phyloP scores from a whole-genome alignment of 31 red algal species.

The Odonthalia washingtoniensis region DNA sequence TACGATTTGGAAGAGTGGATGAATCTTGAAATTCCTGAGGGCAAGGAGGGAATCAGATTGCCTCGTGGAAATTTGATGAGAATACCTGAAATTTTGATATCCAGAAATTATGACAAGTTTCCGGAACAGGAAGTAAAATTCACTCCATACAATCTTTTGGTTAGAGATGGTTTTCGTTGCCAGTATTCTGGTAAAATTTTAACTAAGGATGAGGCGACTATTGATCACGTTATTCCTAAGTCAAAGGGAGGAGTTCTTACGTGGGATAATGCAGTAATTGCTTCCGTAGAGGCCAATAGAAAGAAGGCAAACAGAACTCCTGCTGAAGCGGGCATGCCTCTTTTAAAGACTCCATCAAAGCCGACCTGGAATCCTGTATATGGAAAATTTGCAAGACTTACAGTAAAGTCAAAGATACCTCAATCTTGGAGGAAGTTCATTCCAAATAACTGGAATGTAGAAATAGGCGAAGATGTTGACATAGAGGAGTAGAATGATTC shows the following conservation, averaged over 20 bases:
- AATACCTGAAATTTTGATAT: neutral
- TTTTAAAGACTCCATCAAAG: neutral
- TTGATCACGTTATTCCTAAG: constrained; percentile 23
- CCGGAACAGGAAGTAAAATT: constrained; percentile 4
- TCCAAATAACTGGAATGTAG: too few relatives aligned
- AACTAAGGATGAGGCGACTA: neutral
- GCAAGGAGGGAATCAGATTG: too few relatives aligned
- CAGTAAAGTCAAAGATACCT: too few relatives aligned
- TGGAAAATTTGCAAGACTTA: neutral
- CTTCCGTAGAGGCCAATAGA: neutral
- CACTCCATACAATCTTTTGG: neutral
- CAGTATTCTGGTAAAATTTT: constrained; percentile 23
- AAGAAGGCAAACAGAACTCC: constrained; percentile 2
- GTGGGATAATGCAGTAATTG: constrained; percentile 18
- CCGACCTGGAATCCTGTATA: constrained; percentile 1
- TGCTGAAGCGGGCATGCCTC: constrained; percentile 3
- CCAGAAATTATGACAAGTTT: neutral
- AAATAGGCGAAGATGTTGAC: too few relatives aligned
- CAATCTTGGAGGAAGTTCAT: too few relatives aligned
- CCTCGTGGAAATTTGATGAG: neutral
- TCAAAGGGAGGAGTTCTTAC: neutral
- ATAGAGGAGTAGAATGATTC: too few relatives aligned
- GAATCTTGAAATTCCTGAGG: too few relatives aligned
- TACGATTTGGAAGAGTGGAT: too few relatives aligned
- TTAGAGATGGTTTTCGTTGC: constrained; percentile 4